Evolutionary conservation across 345 rosid genomes (phyloP).

Genomic region (Heritiera fomes): DNA sequence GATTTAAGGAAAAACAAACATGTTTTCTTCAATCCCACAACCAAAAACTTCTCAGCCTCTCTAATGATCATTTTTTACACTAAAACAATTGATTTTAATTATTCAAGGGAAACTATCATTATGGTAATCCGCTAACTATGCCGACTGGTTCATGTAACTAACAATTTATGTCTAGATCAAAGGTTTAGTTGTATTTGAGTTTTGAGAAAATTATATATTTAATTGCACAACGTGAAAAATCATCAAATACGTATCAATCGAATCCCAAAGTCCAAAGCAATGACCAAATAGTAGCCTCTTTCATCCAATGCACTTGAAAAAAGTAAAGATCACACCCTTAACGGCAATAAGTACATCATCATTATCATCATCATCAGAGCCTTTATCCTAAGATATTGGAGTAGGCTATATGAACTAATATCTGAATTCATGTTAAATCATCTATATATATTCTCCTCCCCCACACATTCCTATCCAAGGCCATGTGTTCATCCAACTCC

Average conservation of each 20-base stretch:
- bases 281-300: neutral
- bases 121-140: too few relatives aligned
- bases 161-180: too few relatives aligned
- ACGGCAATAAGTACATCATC: neutral
- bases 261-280: neutral
- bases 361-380: too few relatives aligned
- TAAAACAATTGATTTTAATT: neutral
- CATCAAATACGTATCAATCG: neutral
- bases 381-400: too few relatives aligned
- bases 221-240: neutral
- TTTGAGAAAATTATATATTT: neutral
- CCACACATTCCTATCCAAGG: too few relatives aligned
- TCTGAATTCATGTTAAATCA: too few relatives aligned
- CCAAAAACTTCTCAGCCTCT: neutral
- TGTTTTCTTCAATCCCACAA: too few relatives aligned
- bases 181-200: too few relatives aligned
- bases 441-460: too few relatives aligned
- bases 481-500: too few relatives aligned
- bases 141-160: too few relatives aligned
- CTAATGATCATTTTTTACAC: neutral
- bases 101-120: neutral
- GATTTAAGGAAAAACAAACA: neutral
- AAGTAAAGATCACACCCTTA: neutral
- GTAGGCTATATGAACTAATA: too few relatives aligned
- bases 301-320: neutral